A percentile compares a stretch with the other conserved stretches of the same genome.
These are phyloP conservation scores for Zymoseptoria crescenta DNA, from an alignment of 2,329 filamentous ascomycete species.

Conservation along the genomic window DNA sequence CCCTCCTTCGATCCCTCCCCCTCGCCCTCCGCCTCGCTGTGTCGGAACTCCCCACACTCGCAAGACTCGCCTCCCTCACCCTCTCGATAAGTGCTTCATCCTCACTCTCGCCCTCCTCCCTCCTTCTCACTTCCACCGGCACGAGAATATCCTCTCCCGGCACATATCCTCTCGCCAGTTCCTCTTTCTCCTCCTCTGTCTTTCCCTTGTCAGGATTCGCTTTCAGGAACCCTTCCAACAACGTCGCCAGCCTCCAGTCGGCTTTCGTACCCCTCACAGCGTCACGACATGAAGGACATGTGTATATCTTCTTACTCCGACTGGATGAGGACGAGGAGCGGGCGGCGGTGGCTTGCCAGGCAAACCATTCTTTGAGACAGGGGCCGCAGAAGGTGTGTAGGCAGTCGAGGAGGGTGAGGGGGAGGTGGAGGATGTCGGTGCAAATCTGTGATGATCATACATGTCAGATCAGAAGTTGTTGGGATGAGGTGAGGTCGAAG, in stretches of 20 bases:
- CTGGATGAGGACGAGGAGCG: conserved; percentile 29
- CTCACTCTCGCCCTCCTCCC: conserved; percentile 41
- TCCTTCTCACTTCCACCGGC: conserved; percentile 47
- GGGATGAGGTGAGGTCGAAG: background rate
- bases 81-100: conserved; percentile 64
- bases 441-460: conserved; percentile 65
- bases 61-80: conserved; percentile 65
- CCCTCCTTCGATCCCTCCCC: conserved; percentile 10
- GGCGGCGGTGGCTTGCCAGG: conserved; percentile 60
- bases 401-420: conserved; percentile 34
- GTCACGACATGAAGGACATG: conserved; percentile 88
- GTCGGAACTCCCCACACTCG: conserved; percentile 45
- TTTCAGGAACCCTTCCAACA: conserved; percentile 79
- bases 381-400: conserved; percentile 78
- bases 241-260: conserved; percentile 81
- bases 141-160: conserved; percentile 76
- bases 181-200: conserved; percentile 63
- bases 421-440: conserved; percentile 57
- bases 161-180: conserved; percentile 68
- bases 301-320: conserved; percentile 53
- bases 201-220: conserved; percentile 71
- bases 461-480: conserved; percentile 7
- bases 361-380: conserved; percentile 94
- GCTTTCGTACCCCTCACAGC: conserved; percentile 77
- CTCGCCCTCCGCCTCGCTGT: conserved; percentile 17